Base-by-base conservation (phyloP, 345 rosid genomes). In the Salix suchowensis region DNA sequence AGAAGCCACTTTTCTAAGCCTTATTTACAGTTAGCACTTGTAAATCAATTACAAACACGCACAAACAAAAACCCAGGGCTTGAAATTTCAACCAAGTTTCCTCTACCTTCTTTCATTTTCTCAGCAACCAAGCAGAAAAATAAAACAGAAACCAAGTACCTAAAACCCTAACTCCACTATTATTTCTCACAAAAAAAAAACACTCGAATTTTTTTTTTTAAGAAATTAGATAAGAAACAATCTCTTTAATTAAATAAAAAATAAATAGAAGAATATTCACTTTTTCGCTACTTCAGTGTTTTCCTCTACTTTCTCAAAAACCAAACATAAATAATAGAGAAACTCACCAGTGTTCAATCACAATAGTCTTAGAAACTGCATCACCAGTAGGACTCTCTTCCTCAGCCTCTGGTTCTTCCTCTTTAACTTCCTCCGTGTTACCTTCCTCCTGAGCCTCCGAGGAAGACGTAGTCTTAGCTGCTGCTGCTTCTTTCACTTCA, bases 261-360 rank as follows among this genome's bases (percentile, higher is more conserved):
- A 50, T 3, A 18, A 7, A 42, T 48, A 67, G 14, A n/a, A n/a
- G 46, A 42, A 13, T 14, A n/a, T 40, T 19, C 39, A 34, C 19
- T 71, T 50, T 3, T 23, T 15, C 4, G 46, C 19, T 24, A 30
- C 11, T 39, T 37, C 15, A 19, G 58, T 21, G 2, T 21, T 11
- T 4, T 54, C 58, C 18, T 46, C 24, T 32, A 26, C 26, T 62
- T 75, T 50, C 72, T 26, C 46, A 7, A 34, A 15, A 80, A 40
- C 64, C 40, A 75, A 70, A 75, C 36, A 77, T 10, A n/a, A 65
- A 50, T 14, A 4, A 44, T 28, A 61, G 0, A 69, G 4, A 1
- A 75, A 44, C 67, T 76, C 66, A 85, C 85, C 91, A 91, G 88
- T 90, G 88, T 77, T 91, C 98, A 36, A 94, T 75, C 6, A 94